phyloP scores from a whole-genome alignment of 228 moss, liverwort and hornwort species.

The Sphagnum fallax region DNA sequence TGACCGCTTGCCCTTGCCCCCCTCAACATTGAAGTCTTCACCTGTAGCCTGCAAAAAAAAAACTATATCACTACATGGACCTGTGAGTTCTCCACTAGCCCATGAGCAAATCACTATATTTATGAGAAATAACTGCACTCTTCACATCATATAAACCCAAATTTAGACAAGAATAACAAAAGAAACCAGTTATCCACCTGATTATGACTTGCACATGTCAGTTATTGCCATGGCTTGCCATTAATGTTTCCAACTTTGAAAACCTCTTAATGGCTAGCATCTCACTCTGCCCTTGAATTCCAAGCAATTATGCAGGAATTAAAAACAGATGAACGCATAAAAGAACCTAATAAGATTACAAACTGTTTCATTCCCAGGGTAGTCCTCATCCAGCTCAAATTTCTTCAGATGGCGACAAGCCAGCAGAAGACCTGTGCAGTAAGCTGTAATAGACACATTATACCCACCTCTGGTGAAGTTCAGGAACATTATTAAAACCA shows the following conservation, averaged over 20 bases:
- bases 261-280: background rate
- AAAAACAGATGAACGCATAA: too few species aligned
- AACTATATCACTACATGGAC: background rate
- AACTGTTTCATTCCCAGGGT: slow-evolving; percentile 67
- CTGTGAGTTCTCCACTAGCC: background rate
- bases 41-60: slow-evolving; percentile 32
- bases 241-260: background rate
- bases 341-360: background rate
- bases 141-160: background rate
- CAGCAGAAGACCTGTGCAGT: slow-evolving; percentile 77
- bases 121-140: background rate
- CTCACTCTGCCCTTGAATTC: background rate
- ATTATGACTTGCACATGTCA: too few species aligned
- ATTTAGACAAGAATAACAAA: background rate
- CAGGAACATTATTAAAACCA: background rate
- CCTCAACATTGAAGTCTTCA: slow-evolving; percentile 63
- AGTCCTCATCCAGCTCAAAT: slow-evolving; percentile 62
- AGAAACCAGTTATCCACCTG: background rate
- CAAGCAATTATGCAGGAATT: background rate
- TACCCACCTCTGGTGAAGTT: background rate
- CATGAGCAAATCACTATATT: background rate
- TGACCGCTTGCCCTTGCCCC: slow-evolving; percentile 54
- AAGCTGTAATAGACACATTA: slow-evolving; percentile 26
- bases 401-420: slow-evolving; percentile 68
- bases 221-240: too few species aligned